Evolutionary conservation across 2,329 filamentous ascomycete genomes (phyloP).

Genomic region (Didymella lethalis): DNA sequence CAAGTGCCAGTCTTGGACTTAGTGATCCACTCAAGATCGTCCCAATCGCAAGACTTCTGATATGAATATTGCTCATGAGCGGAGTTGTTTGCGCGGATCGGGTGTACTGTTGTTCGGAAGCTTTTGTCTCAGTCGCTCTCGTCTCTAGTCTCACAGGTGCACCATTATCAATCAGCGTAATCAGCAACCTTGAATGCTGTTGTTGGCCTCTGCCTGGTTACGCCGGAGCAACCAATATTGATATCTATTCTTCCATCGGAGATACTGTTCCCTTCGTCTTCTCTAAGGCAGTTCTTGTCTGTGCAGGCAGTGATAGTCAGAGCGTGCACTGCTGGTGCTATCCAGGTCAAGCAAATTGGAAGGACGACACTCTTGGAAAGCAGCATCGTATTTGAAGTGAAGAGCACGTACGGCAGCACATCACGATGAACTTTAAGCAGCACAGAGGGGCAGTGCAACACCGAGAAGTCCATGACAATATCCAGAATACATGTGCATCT

Average conservation of each 20-base stretch:
- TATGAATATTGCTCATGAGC: neutral
- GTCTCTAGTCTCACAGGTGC: neutral
- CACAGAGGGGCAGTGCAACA: neutral
- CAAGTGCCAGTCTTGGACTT: neutral
- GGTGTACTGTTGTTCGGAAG: neutral
- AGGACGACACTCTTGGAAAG: neutral
- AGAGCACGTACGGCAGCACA: neutral
- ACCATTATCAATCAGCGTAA: neutral
- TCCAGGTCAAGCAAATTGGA: neutral
- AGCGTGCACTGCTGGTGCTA: neutral
- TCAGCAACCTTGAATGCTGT: neutral
- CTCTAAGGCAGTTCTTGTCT: neutral
- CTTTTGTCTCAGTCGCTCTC: neutral
- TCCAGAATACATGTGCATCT: neutral
- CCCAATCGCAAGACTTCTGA: neutral
- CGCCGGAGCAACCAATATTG: neutral
- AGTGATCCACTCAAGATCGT: neutral
- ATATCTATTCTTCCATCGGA: neutral
- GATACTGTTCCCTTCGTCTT: neutral
- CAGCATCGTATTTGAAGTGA: neutral
- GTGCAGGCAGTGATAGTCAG: neutral
- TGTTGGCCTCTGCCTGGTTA: neutral
- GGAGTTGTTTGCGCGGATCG: neutral
- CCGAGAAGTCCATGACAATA: neutral
- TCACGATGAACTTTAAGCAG: neutral